These are phyloP conservation scores for Podila horticola DNA, from an alignment of 192 early-diverging fungal species.

Conservation along the genomic window DNA sequence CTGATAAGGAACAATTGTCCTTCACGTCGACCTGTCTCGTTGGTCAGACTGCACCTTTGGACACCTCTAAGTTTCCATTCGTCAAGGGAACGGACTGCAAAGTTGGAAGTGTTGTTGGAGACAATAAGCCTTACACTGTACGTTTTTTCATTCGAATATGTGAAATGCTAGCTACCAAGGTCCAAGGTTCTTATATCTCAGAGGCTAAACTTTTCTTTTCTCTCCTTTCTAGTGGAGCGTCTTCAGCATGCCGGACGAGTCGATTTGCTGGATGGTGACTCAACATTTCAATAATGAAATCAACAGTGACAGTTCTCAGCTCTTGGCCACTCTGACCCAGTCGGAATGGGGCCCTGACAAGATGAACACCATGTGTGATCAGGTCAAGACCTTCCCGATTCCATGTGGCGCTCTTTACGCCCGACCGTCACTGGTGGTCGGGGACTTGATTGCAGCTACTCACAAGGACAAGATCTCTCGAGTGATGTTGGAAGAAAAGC, in stretches of 20 bases:
- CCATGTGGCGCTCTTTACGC: constrained; percentile 11
- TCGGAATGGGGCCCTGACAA: constrained; percentile 17
- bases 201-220: no score
- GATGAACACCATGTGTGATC: constrained; percentile 24
- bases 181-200: no score
- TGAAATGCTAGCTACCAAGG: no score
- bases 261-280: constrained; percentile 40
- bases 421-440: constrained; percentile 5
- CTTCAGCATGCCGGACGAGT: constrained; percentile 38
- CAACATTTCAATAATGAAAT: constrained; percentile 8
- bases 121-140: constrained; percentile 36
- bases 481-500: constrained; percentile 37
- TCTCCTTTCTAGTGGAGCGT: constrained; percentile 22
- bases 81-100: constrained; percentile 23
- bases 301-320: neutral
- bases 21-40: constrained; percentile 34
- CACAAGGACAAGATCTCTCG: constrained; percentile 15
- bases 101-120: constrained; percentile 27
- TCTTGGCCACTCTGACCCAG: neutral
- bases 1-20: constrained; percentile 16
- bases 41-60: constrained; percentile 21
- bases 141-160: neutral
- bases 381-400: constrained; percentile 21
- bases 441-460: constrained; percentile 19
- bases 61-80: constrained; percentile 9